phyloP scores from a whole-genome alignment of 2,329 filamentous ascomycete genomes.

The Didymella pomorum region DNA sequence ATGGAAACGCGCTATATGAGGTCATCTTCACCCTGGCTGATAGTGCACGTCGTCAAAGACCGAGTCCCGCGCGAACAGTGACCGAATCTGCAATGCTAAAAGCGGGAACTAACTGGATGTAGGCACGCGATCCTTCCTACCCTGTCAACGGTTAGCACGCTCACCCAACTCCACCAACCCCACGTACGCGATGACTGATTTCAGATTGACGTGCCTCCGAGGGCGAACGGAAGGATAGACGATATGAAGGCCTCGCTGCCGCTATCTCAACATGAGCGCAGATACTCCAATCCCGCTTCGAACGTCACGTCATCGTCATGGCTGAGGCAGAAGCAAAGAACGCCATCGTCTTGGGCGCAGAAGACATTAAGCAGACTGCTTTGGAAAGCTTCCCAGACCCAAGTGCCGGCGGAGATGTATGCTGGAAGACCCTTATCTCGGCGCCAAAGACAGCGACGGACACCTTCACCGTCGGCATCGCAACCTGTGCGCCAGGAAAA shows the following conservation, averaged over 20 bases:
- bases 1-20: too few species aligned
- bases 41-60: neutral
- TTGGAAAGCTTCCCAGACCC: conserved; percentile 23
- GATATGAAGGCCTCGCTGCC: too few species aligned
- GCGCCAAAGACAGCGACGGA: conserved; percentile 44
- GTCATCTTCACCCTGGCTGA: neutral
- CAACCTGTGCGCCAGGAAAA: conserved; percentile 38
- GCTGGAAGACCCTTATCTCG: conserved; percentile 55
- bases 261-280: neutral
- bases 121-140: neutral
- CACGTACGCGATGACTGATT: neutral
- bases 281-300: neutral
- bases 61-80: neutral
- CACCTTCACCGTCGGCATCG: conserved; percentile 52
- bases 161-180: neutral
- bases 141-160: neutral
- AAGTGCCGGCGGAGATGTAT: conserved; percentile 33
- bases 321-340: neutral
- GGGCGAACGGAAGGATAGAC: neutral
- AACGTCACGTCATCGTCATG: neutral
- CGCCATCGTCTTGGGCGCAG: neutral
- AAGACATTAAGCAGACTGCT: neutral
- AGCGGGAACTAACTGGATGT: neutral
- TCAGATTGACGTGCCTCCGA: neutral
- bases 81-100: neutral